Evolutionary conservation across 2,329 filamentous ascomycete genomes (phyloP).

Genomic region (Huntiella decipiens): DNA sequence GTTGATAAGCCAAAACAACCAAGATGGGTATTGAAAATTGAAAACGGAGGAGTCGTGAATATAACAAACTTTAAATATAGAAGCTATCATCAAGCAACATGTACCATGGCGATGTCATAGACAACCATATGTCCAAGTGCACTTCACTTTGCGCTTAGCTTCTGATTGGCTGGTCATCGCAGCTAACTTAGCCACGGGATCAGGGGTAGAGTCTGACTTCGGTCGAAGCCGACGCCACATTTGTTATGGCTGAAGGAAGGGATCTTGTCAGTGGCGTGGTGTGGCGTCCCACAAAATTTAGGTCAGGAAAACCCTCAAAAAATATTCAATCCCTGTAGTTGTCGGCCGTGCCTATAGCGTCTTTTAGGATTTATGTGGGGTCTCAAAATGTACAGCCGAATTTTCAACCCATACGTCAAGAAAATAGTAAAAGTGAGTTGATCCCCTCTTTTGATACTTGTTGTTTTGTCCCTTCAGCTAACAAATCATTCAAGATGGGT

Average conservation of each 20-base stretch:
- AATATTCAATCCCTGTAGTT: constrained; percentile 7
- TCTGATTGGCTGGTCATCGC: constrained; percentile 3
- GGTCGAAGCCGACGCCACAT: constrained; percentile 1
- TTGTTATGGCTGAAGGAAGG: not conserved
- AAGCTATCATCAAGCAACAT: too few relatives aligned
- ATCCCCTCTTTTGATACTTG: constrained; percentile 5
- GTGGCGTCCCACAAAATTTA: constrained; percentile 12
- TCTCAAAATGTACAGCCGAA: constrained; percentile 10
- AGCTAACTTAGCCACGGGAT: too few relatives aligned
- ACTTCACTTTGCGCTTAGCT: constrained; percentile 3
- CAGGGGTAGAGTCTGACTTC: too few relatives aligned
- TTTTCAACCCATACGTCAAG: constrained; percentile 11
- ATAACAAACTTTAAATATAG: too few relatives aligned
- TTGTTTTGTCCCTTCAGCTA: constrained; percentile 15
- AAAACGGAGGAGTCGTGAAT: too few relatives aligned
- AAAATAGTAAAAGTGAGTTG: constrained; percentile 12
- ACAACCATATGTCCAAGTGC: too few relatives aligned
- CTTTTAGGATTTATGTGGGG: constrained; percentile 10
- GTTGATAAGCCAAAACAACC: too few relatives aligned
- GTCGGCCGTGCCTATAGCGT: constrained; percentile 4
- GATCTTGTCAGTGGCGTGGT: constrained; percentile 1
- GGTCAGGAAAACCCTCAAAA: constrained; percentile 11
- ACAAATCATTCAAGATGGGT: constrained; percentile 36
- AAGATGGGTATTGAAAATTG: too few relatives aligned
- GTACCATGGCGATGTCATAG: too few relatives aligned